These are phyloP conservation scores for Geranium incanum DNA, from an alignment of 441 rosid species.

Conservation along the genomic window DNA sequence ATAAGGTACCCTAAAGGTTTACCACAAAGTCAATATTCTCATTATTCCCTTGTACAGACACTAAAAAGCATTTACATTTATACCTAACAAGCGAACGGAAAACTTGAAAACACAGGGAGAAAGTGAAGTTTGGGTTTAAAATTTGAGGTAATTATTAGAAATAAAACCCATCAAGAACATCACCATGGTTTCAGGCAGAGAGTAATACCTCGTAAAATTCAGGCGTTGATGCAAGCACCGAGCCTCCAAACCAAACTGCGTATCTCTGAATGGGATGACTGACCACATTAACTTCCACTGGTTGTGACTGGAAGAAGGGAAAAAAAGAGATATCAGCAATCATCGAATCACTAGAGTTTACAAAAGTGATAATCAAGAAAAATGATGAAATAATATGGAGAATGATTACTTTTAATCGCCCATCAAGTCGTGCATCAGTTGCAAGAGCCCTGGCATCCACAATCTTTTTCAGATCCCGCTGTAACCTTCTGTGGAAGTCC, in stretches of 20 bases:
- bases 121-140: not conserved
- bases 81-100: not conserved
- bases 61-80: not conserved
- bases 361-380: not conserved
- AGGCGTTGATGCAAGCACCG: slow-evolving; percentile 95
- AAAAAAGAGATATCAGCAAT: slow-evolving; percentile 17
- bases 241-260: slow-evolving; percentile 99
- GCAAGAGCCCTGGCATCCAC: slow-evolving; percentile 90
- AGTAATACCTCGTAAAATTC: slow-evolving; percentile 80
- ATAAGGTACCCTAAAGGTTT: not conserved
- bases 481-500: slow-evolving; percentile 96
- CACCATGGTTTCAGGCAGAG: not conserved
- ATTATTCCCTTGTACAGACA: not conserved
- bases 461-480: slow-evolving; percentile 92
- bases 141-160: not conserved
- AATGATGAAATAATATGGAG: not conserved
- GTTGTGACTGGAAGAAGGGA: slow-evolving; percentile 52
- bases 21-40: not conserved
- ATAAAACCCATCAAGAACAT: not conserved
- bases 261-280: slow-evolving; percentile 94
- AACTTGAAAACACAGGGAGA: not conserved
- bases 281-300: slow-evolving; percentile 94
- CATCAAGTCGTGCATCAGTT: slow-evolving; percentile 69
- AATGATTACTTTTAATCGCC: slow-evolving; percentile 56
- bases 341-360: not conserved